A percentile compares a stretch with the other conserved stretches of the same genome.
These are phyloP conservation scores for Quillaja saponaria DNA, from an alignment of 306 rosid species.

Conservation along the genomic window DNA sequence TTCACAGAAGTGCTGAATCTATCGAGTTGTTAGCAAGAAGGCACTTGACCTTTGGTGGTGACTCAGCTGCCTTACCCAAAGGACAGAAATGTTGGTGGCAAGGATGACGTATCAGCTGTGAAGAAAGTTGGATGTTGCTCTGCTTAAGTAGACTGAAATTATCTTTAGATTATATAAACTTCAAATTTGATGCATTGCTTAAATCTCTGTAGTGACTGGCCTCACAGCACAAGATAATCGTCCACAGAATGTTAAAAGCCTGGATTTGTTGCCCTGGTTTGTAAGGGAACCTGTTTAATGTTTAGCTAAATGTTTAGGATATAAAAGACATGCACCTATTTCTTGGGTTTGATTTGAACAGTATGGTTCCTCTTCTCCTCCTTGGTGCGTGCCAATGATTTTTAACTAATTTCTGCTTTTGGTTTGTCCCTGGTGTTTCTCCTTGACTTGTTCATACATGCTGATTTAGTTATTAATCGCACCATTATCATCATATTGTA, in stretches of 20 bases:
- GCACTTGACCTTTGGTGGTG: slow-evolving; percentile 73
- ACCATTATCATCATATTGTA: no score
- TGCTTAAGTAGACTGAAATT: slow-evolving; percentile 33
- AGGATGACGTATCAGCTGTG: slow-evolving; percentile 74
- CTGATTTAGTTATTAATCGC: no score
- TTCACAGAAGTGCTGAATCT: slow-evolving; percentile 69
- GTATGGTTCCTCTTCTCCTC: no score
- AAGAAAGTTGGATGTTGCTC: slow-evolving; percentile 74
- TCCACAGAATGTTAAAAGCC: slow-evolving; percentile 33
- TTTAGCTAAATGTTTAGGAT: slow-evolving; percentile 35
- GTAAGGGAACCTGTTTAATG: slow-evolving; percentile 34
- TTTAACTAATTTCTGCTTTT: no score
- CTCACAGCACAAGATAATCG: slow-evolving; percentile 30
- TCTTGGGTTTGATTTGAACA: slow-evolving; percentile 28
- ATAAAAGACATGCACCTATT: slow-evolving; percentile 15
- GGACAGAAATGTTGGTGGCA: slow-evolving; percentile 60
- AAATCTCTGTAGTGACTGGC: slow-evolving; percentile 41
- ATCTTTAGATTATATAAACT: slow-evolving; percentile 14
- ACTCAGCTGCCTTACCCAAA: slow-evolving; percentile 75
- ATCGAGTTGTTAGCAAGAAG: slow-evolving; percentile 62
- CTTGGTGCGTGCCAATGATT: slow-evolving; percentile 14
- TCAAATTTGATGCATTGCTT: slow-evolving; percentile 29
- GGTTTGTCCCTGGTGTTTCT: no score
- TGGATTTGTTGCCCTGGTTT: slow-evolving; percentile 28
- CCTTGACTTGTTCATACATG: no score